phyloP scores from a whole-genome alignment of 805 yeast species.

The Lipomyces sp. region DNA sequence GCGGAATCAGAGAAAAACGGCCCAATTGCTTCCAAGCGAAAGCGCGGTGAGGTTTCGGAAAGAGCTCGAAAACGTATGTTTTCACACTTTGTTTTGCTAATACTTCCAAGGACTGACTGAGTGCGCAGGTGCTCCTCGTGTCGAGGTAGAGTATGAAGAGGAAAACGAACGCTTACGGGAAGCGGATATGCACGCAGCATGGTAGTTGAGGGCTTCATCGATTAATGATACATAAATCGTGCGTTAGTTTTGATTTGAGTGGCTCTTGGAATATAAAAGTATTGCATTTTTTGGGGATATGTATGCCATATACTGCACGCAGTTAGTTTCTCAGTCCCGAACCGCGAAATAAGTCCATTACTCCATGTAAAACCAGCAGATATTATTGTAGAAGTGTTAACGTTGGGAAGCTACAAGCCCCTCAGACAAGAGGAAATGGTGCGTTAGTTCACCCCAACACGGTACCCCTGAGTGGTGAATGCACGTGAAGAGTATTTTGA shows the following conservation, averaged over 20 bases:
- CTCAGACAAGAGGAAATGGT: too few relatives aligned
- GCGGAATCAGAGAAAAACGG: conserved; percentile 17
- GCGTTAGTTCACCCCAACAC: not conserved
- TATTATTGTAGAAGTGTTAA: too few relatives aligned
- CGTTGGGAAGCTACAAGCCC: too few relatives aligned
- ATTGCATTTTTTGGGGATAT: not conserved
- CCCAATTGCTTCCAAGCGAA: conserved; percentile 56
- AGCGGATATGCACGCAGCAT: conserved; percentile 11
- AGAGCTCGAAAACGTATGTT: conserved; percentile 34
- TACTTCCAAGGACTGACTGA: not conserved
- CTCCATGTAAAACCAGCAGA: too few relatives aligned
- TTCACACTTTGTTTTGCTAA: not conserved
- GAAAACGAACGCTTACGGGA: conserved; percentile 46
- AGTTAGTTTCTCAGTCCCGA: too few relatives aligned
- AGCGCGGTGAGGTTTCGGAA: conserved; percentile 15
- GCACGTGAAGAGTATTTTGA: not conserved
- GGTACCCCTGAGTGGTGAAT: not conserved
- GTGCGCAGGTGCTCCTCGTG: conserved; percentile 53
- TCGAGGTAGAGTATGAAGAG: conserved; percentile 84
- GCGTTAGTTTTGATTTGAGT: not conserved
- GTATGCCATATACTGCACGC: not conserved
- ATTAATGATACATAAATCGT: not conserved
- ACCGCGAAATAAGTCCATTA: too few relatives aligned
- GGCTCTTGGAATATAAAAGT: not conserved
- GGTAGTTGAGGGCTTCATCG: conserved; percentile 5